Evolutionary conservation across 2,329 filamentous ascomycete genomes (phyloP), one percentile per base, ranked within the genome.

Genomic region (Colletotrichum sp.): DNA sequence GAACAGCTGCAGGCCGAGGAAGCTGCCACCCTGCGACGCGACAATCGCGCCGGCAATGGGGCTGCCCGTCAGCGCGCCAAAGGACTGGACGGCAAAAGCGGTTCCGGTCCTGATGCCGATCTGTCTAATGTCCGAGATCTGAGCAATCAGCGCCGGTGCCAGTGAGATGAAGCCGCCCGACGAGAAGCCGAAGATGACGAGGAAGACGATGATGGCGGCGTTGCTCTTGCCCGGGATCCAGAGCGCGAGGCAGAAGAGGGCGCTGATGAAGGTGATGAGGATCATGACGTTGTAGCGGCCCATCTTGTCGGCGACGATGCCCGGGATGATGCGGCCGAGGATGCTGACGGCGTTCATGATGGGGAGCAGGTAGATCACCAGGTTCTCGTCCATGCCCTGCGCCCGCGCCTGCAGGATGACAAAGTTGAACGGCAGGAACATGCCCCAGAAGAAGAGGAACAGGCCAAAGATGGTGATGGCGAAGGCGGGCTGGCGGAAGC

Each of bases 41-140:
- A 93, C 85, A 30, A 94, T 86, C 13, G 91, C 92, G 8, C 93
- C 93, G 3, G 89, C 93, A 78, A 95, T 93, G 1, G 94, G 94
- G 61, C 88, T 91, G 1, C 93, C 92, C 0, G 91, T 92, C 67
- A 96, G 84, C 2, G 92, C 92, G 6, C 92, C 93, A 36, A 95
- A 84, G 2, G 91, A 88, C 72, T 92, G 87, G 63, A 92, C 82
- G 18, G 91, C 89, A 81, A 94, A 94, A 30, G 91, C 87, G 0
- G 90, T 88, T 1, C 94, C 94, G 3, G 89, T 92, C 7, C 94
- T 88, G 3, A 93, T 89, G 16, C 94, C 94, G 39, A 96, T 92
- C 81, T 94, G 89, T 24, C 90, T 87, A 48, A 95, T 89, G 61
- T 94, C 92, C 2, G 91, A 92, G 77, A 95, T 93, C 80, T 95